Conservation (phyloP, 1,139 yeast genomes). For the Groenewaldozyma sp. region DNA sequence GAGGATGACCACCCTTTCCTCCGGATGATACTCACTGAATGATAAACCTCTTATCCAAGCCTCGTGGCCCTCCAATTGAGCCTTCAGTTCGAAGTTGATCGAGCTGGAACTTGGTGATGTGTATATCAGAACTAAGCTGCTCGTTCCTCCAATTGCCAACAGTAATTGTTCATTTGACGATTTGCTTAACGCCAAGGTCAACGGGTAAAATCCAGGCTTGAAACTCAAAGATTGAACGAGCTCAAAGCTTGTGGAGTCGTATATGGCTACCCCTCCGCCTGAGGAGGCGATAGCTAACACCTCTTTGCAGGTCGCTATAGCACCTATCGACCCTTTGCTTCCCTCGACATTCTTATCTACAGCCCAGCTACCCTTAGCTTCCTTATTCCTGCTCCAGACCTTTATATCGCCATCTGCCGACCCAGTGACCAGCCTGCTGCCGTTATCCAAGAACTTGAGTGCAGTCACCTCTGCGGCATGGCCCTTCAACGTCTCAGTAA, state of each 20-base stretch:
- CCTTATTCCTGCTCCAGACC: slow-evolving; percentile 43
- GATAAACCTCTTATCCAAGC: slow-evolving; percentile 81
- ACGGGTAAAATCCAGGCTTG: slow-evolving; percentile 49
- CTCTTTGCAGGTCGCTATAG: slow-evolving; percentile 32
- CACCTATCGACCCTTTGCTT: slow-evolving; percentile 42
- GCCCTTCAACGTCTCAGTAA: slow-evolving; percentile 24
- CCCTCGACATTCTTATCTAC: slow-evolving; percentile 23
- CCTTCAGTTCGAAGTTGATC: slow-evolving; percentile 29
- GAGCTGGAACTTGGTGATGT: too few relatives aligned
- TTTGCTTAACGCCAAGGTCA: slow-evolving; percentile 39
- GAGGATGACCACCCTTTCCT: slow-evolving; percentile 38
- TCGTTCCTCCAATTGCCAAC: slow-evolving; percentile 75
- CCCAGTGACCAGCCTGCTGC: slow-evolving; percentile 43
- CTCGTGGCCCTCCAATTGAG: slow-evolving; percentile 74
- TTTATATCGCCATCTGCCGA: slow-evolving; percentile 56
- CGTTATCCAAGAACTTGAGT: slow-evolving; percentile 28
- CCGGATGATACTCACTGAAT: slow-evolving; percentile 40
- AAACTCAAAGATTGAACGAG: slow-evolving; percentile 12
- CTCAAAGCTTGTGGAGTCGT: slow-evolving; percentile 32
- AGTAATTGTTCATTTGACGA: slow-evolving; percentile 37
- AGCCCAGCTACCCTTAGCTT: slow-evolving; percentile 24
- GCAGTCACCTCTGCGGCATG: slow-evolving; percentile 27
- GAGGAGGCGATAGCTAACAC: slow-evolving; percentile 56
- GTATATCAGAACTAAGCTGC: slow-evolving; percentile 46
- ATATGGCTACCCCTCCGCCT: slow-evolving; percentile 47